phyloP scores from a whole-genome alignment of 352 stramenopile species.

The Achlya hypogyna region DNA sequence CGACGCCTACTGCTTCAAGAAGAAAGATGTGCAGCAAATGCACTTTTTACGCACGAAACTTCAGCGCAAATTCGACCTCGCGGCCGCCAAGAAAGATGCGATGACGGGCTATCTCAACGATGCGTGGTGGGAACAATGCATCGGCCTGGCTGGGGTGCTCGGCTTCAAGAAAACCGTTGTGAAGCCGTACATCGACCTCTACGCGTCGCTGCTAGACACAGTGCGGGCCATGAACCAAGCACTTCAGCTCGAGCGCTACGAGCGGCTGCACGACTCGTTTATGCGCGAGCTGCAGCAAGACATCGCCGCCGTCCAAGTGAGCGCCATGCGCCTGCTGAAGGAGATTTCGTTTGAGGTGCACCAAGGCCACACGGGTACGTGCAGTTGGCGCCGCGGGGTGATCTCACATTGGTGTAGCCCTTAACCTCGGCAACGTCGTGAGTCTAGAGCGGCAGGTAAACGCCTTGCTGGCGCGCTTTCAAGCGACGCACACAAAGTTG shows the following conservation, averaged over 20 bases:
- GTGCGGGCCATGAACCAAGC: conserved; percentile 59
- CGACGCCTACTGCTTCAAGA: conserved; percentile 82
- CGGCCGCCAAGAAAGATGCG: conserved; percentile 33
- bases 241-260: conserved; percentile 76
- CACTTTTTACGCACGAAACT: conserved; percentile 72
- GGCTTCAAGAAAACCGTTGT: conserved; percentile 61
- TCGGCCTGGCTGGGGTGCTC: conserved; percentile 50
- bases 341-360: conserved; percentile 63
- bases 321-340: conserved; percentile 48
- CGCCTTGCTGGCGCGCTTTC: conserved; percentile 48
- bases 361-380: conserved; percentile 38
- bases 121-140: conserved; percentile 76
- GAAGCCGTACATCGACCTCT: conserved; percentile 58
- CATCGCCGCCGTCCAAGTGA: conserved; percentile 68
- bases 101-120: conserved; percentile 56
- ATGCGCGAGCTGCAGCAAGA: conserved; percentile 73
- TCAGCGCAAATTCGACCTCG: conserved; percentile 54
- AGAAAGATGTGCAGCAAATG: conserved; percentile 80
- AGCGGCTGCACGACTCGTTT: conserved; percentile 55
- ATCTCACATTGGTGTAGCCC: too few species aligned
- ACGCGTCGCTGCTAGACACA: conserved; percentile 53
- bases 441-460: conserved; percentile 60
- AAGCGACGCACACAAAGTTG: conserved; percentile 41
- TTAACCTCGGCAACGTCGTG: too few species aligned
- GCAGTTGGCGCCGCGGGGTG: conserved; percentile 34